Percentiles rank a stretch among this genome's conserved stretches.
Evolutionary conservation across 768 basidiomycete species (phyloP).

Genomic region (Boletus speciosus): DNA sequence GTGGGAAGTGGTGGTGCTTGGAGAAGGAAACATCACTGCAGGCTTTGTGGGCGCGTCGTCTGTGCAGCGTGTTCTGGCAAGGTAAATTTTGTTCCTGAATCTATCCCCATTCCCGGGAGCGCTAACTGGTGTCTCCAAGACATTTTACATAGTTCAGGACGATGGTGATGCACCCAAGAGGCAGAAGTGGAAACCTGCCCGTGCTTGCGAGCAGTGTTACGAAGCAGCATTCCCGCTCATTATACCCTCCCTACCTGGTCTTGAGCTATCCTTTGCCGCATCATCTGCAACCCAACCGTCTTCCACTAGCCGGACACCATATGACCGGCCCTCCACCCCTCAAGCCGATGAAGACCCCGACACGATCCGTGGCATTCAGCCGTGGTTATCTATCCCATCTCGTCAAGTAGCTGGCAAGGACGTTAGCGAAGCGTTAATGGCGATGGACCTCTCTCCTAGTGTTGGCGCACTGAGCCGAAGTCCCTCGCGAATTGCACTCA

Average conservation of each 20-base stretch:
- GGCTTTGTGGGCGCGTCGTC: slow-evolving; percentile 82
- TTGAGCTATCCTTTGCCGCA: slow-evolving; percentile 6
- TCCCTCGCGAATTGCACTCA: slow-evolving; percentile 19
- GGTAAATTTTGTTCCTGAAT: slow-evolving; percentile 39
- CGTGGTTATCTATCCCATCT: slow-evolving; percentile 30
- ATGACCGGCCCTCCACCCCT: slow-evolving; percentile 21
- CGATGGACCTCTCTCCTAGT: slow-evolving; percentile 31
- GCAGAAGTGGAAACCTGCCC: slow-evolving; percentile 56
- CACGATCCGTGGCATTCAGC: slow-evolving; percentile 18
- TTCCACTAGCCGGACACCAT: slow-evolving; percentile 5
- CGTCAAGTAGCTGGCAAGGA: slow-evolving; percentile 17
- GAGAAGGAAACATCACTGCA: slow-evolving; percentile 79
- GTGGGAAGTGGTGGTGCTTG: slow-evolving; percentile 23
- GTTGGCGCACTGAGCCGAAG: slow-evolving; percentile 20
- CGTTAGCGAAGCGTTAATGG: slow-evolving; percentile 36
- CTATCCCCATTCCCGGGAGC: not conserved
- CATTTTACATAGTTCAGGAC: slow-evolving; percentile 65
- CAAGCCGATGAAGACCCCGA: slow-evolving; percentile 10
- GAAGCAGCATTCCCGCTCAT: slow-evolving; percentile 76
- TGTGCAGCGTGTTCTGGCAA: slow-evolving; percentile 80
- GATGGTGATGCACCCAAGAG: slow-evolving; percentile 44
- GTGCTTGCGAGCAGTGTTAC: slow-evolving; percentile 85
- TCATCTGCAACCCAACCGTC: slow-evolving; percentile 6
- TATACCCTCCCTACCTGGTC: not conserved
- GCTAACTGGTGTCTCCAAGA: slow-evolving; percentile 42